These are phyloP conservation scores for Sugiyamaella floridensis DNA, from an alignment of 805 yeast species.

Conservation along the genomic window DNA sequence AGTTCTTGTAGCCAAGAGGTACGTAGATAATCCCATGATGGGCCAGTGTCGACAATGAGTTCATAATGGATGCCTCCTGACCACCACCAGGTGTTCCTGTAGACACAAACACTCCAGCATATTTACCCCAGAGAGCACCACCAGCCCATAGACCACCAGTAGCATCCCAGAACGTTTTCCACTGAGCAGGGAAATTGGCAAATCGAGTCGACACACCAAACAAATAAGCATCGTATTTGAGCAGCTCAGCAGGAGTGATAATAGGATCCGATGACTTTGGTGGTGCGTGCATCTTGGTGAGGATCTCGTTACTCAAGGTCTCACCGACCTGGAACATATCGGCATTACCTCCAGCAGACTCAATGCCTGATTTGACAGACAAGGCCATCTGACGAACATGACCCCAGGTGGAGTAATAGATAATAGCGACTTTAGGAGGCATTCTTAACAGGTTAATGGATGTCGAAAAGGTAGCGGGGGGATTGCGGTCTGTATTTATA, in stretches of 20 bases:
- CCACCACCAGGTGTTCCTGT: slow-evolving; percentile 76
- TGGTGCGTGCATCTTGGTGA: slow-evolving; percentile 60
- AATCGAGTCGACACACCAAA: slow-evolving; percentile 78
- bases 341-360: slow-evolving; percentile 61
- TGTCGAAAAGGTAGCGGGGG: no score
- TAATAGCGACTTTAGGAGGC: slow-evolving; percentile 57
- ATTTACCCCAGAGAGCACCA: slow-evolving; percentile 65
- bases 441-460: slow-evolving; percentile 16
- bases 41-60: slow-evolving; percentile 49
- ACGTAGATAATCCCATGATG: slow-evolving; percentile 76
- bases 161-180: slow-evolving; percentile 66
- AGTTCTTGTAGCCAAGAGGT: slow-evolving; percentile 65
- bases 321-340: slow-evolving; percentile 76
- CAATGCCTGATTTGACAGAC: slow-evolving; percentile 61
- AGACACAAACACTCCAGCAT: slow-evolving; percentile 63
- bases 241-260: slow-evolving; percentile 47
- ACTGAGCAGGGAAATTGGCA: slow-evolving; percentile 72
- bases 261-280: slow-evolving; percentile 40
- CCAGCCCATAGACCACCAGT: slow-evolving; percentile 73
- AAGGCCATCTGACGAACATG: slow-evolving; percentile 67
- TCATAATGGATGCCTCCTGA: slow-evolving; percentile 63
- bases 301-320: slow-evolving; percentile 59
- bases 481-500: background rate
- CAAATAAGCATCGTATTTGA: slow-evolving; percentile 61
- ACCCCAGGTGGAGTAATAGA: slow-evolving; percentile 76